phyloP scores from a whole-genome alignment of 176 grass and related monocot species.

The Triticum timopheevii region DNA sequence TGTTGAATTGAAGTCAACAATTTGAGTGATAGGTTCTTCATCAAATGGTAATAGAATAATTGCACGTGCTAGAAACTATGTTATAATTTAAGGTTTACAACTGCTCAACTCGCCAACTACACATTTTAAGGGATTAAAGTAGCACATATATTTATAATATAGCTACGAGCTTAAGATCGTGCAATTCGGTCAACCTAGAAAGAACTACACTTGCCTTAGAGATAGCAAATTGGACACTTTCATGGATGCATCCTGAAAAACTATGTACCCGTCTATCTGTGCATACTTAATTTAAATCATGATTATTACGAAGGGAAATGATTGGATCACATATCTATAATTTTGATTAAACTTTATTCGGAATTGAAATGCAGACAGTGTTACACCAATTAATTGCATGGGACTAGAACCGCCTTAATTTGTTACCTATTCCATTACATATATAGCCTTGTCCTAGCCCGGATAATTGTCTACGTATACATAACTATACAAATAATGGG shows the following conservation, averaged over 20 bases:
- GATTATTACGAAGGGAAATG: not conserved
- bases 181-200: not conserved
- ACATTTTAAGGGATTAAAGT: not conserved
- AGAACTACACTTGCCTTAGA: not conserved
- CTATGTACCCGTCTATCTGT: not conserved
- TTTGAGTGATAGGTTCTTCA: not conserved
- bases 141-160: not conserved
- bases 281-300: not conserved
- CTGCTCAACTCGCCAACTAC: not conserved
- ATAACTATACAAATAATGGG: slow-evolving; percentile 23
- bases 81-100: not conserved
- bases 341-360: slow-evolving; percentile 41
- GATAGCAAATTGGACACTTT: not conserved
- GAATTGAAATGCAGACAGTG: slow-evolving; percentile 27
- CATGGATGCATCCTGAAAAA: not conserved
- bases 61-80: too few relatives aligned
- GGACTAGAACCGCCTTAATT: slow-evolving; percentile 24
- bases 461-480: slow-evolving; percentile 32
- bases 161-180: not conserved
- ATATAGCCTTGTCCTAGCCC: slow-evolving; percentile 34
- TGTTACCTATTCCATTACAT: slow-evolving; percentile 25
- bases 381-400: slow-evolving; percentile 31
- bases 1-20: too few relatives aligned
- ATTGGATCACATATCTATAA: not conserved
- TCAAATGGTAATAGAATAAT: not conserved